Percentiles rank a stretch among this genome's conserved stretches.
Evolutionary conservation across 305 asterid genomes (phyloP).

Genomic region (Plantago lanceolata): DNA sequence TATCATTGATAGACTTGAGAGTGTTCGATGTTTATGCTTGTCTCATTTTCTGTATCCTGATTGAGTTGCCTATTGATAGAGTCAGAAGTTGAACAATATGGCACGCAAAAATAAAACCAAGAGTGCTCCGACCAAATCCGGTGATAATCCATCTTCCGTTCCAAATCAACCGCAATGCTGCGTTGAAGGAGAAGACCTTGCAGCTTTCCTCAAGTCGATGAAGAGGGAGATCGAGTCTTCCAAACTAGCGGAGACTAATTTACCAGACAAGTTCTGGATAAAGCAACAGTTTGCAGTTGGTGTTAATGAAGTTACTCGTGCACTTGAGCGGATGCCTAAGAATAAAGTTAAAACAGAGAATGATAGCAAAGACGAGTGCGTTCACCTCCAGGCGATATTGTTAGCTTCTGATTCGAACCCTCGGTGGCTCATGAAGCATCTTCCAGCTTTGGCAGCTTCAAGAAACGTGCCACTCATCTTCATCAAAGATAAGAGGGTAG

Average conservation of each 20-base stretch:
- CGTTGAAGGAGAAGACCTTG: constrained; percentile 65
- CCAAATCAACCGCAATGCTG: constrained; percentile 35
- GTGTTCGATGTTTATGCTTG: neutral
- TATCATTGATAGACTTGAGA: no score
- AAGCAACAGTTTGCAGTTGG: constrained; percentile 90
- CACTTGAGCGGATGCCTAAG: constrained; percentile 68
- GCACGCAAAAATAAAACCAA: constrained; percentile 25
- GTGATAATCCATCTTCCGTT: constrained; percentile 12
- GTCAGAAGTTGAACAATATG: constrained; percentile 21
- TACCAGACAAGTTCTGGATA: constrained; percentile 68
- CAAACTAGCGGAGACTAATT: constrained; percentile 33
- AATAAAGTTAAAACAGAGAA: constrained; percentile 18
- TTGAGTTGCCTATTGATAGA: neutral
- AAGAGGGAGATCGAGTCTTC: constrained; percentile 57
- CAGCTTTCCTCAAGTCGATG: constrained; percentile 46
- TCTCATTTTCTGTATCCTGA: neutral
- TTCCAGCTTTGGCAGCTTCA: constrained; percentile 65
- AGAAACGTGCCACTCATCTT: constrained; percentile 62
- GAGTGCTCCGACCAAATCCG: constrained; percentile 16
- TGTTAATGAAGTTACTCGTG: constrained; percentile 81
- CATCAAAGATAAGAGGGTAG: constrained; percentile 58
- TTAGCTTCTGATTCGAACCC: constrained; percentile 80
- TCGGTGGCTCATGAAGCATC: constrained; percentile 65
- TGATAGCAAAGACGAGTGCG: constrained; percentile 26
- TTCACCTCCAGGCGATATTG: constrained; percentile 71